phyloP scores from a whole-genome alignment of 78 protist genomes.

The Mastigamoeba balamuthi region DNA sequence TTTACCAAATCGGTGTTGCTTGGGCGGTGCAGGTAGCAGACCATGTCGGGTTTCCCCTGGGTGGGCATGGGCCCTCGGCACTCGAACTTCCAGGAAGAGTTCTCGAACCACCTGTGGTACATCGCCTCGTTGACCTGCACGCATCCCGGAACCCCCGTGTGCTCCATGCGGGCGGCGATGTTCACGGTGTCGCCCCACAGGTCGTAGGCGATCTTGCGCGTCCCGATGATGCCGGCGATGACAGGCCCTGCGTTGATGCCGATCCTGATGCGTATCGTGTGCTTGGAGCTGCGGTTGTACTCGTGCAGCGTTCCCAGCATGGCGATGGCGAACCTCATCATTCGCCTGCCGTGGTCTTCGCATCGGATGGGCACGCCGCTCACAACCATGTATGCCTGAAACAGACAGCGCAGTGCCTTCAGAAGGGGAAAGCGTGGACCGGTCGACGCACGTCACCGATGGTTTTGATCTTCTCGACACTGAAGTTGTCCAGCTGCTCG shows the following conservation, averaged over 20 bases:
- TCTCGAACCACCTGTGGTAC: neutral
- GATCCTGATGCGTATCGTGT: slow-evolving; percentile 12
- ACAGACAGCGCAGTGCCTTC: too few species aligned
- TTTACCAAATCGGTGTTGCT: too few species aligned
- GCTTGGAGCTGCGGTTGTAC: neutral
- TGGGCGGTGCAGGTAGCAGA: too few species aligned
- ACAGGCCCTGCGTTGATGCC: slow-evolving; percentile 40
- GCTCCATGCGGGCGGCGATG: slow-evolving; percentile 47
- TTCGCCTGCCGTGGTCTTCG: neutral
- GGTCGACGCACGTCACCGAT: too few species aligned
- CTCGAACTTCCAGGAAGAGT: slow-evolving; percentile 14
- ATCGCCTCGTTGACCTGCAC: slow-evolving; percentile 26
- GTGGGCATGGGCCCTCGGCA: slow-evolving; percentile 8
- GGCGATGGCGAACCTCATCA: slow-evolving; percentile 10
- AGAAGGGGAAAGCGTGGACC: too few species aligned
- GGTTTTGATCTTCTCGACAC: slow-evolving; percentile 67
- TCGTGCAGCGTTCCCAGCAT: slow-evolving; percentile 1
- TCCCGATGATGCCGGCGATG: slow-evolving; percentile 24
- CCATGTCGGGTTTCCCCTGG: slow-evolving; percentile 64
- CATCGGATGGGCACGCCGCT: slow-evolving; percentile 31
- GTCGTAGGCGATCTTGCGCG: slow-evolving; percentile 18
- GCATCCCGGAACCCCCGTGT: slow-evolving; percentile 35
- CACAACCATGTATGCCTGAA: slow-evolving; percentile 29
- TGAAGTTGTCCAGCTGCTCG: slow-evolving; percentile 33
- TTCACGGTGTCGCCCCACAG: slow-evolving; percentile 39